These are phyloP conservation scores for Xerocomellus chrysenteron DNA, from an alignment of 768 basidiomycete genomes.

Conservation along the genomic window DNA sequence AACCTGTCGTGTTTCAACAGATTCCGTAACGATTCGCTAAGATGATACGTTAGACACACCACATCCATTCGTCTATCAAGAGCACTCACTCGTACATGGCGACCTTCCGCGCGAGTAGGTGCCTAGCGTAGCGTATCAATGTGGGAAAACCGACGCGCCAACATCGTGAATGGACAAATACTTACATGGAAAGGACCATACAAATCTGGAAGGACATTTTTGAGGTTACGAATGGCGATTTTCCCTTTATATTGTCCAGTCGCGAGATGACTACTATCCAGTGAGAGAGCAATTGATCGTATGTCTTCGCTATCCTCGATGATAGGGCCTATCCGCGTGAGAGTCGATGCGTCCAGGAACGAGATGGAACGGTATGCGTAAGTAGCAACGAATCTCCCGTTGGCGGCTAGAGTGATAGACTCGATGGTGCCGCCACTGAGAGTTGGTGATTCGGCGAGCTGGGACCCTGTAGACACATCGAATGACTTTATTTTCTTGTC, in stretches of 20 bases:
- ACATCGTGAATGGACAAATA: background rate
- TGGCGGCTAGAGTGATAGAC: background rate
- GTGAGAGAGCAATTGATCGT: constrained; percentile 1
- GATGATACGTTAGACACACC: background rate
- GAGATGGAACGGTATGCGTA: background rate
- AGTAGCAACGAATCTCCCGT: background rate
- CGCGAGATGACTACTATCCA: background rate
- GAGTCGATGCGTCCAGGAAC: background rate
- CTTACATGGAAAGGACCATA: constrained; percentile 2
- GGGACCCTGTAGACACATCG: background rate
- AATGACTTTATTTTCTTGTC: background rate
- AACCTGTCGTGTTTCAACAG: background rate
- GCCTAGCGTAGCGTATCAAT: too few relatives aligned
- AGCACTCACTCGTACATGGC: background rate
- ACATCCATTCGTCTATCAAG: background rate
- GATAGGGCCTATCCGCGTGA: background rate
- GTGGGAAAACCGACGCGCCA: too few relatives aligned
- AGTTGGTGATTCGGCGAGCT: background rate
- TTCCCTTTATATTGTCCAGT: background rate
- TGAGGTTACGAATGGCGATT: background rate
- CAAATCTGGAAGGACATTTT: constrained; percentile 1
- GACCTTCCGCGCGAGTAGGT: too few relatives aligned
- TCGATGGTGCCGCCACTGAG: background rate
- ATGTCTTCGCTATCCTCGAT: background rate
- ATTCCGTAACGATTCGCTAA: background rate